phyloP scores from a whole-genome alignment of 768 basidiomycete genomes.

The Leucocoprinus birnbaumii region DNA sequence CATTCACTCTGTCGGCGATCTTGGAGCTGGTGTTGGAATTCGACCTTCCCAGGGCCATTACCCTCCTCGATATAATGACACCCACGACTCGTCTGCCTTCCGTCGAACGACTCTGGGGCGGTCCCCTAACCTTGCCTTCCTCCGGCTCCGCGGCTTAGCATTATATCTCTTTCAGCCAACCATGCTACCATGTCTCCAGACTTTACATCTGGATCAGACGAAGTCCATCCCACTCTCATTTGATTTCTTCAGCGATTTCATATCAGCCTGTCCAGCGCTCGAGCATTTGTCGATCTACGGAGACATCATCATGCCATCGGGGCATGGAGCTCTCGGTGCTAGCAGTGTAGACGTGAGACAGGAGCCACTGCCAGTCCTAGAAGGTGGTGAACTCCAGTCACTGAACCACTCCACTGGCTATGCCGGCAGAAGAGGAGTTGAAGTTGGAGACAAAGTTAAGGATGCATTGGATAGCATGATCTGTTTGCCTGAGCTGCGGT shows the following conservation, averaged over 20 bases:
- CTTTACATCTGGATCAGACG: constrained; percentile 45
- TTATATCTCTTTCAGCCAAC: constrained; percentile 37
- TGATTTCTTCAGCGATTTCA: constrained; percentile 28
- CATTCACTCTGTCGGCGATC: too few species aligned
- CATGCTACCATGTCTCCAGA: constrained; percentile 26
- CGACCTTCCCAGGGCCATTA: not conserved
- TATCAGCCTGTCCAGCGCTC: constrained; percentile 31
- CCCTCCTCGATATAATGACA: not conserved
- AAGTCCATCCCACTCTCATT: constrained; percentile 31
- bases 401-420: not conserved
- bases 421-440: not conserved
- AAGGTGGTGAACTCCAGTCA: not conserved
- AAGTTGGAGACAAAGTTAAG: not conserved
- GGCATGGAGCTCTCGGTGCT: too few species aligned
- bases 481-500: constrained; percentile 31
- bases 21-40: too few species aligned
- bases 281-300: constrained; percentile 42
- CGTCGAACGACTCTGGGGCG: constrained; percentile 9
- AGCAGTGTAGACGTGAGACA: not conserved
- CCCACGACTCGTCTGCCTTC: not conserved
- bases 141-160: constrained; percentile 43
- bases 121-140: constrained; percentile 29
- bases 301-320: constrained; percentile 28
- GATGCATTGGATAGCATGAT: constrained; percentile 19
- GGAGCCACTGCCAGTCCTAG: not conserved